Evolutionary conservation across 768 basidiomycete species (phyloP), one percentile per base, ranked within the genome.

Genomic region (Termitomyces sp.): DNA sequence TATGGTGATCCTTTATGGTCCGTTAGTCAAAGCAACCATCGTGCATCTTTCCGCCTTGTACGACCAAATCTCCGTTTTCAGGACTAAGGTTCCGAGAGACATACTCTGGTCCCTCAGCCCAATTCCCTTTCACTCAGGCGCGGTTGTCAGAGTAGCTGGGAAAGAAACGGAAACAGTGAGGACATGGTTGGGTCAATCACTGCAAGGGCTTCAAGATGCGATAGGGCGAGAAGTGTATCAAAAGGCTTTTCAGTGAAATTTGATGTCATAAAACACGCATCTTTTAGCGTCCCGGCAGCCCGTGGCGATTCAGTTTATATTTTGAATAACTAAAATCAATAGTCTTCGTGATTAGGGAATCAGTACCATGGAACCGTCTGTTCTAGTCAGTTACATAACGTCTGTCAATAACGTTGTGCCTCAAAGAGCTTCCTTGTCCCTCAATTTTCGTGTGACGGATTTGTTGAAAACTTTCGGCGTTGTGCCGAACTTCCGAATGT

Each of bases 101-200:
- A 71, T 94, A 61, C 68, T 95, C 32, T 98, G 96, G 95, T 91
- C 88, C 20, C 73, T 90, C 63, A 94, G 90, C 65, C 68, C 76
- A 13, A 71, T 92, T 46, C 64, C 68, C 43, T 68, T 73, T 22
- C 68, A 70, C 30, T 74, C 74, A 35, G 67, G 66, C 26, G 78
- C 81, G 9, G 72, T 97, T 32, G 70, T 96, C 54, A 80, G 93
- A 62, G 80, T 85, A 11, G 92, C 90, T 9, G 94, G 84, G 18
- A 76, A 73, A 63, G 89, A 91, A 65, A 86, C 90, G 38, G 92
- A 95, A 71, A 73, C 74, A 40, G 89, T 92, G 18, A 85, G 81
- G 68, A 62, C 66, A 16, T 95, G 90, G 90, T 69, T 97, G 22
- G 77, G 76, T 57, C 76, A 76, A 9, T 76, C 78, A 0, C 71